These are phyloP conservation scores for Helianthus tuberosus DNA, from an alignment of 129 eudicot genomes.

Conservation along the genomic window DNA sequence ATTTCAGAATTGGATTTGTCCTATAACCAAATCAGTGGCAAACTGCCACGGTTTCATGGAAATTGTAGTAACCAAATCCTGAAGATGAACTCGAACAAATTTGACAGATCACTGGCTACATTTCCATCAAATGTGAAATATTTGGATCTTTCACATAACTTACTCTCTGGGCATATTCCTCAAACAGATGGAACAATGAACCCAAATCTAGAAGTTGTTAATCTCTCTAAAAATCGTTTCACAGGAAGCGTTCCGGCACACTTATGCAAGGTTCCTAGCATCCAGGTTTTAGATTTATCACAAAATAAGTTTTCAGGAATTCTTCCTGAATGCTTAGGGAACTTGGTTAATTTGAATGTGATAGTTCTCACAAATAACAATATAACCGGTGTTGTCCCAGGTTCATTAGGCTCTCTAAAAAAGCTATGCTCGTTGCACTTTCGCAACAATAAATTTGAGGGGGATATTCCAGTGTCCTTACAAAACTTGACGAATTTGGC, in stretches of 20 bases:
- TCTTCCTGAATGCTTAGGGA: constrained; percentile 8
- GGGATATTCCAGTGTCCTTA: neutral
- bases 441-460: neutral
- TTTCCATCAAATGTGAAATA: neutral
- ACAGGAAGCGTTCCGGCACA: neutral
- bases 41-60: constrained; percentile 2
- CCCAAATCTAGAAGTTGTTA: neutral
- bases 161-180: constrained; percentile 1
- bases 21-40: neutral
- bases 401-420: neutral
- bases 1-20: neutral
- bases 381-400: constrained; percentile 5
- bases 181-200: constrained; percentile 1
- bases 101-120: neutral
- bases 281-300: neutral
- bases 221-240: constrained; percentile 10
- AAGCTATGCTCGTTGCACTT: neutral
- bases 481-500: neutral
- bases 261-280: neutral
- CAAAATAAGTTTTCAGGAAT: constrained; percentile 13
- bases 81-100: neutral
- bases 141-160: constrained; percentile 11
- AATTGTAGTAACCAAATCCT: too few species aligned
- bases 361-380: neutral
- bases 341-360: neutral